Base-by-base conservation (phyloP, 2,329 filamentous ascomycete genomes). In the Alternaria brassicicola region DNA sequence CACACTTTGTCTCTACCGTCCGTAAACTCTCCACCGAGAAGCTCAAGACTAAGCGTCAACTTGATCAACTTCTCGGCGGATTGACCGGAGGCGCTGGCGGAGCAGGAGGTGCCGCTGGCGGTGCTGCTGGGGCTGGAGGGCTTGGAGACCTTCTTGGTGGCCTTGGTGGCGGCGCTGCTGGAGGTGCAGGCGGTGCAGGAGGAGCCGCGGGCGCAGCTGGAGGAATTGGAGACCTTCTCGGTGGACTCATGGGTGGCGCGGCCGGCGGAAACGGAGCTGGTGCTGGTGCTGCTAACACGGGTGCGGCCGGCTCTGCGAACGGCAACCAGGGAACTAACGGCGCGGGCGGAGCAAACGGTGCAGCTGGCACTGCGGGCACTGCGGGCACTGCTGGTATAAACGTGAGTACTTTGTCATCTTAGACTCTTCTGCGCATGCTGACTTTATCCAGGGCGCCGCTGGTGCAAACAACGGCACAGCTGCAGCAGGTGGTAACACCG, bases 21-120 rank as follows among this genome's bases (percentile, higher is more conserved):
- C 67, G 67, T 17, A 53, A 63, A 39, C 61, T 71, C 4, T 62
- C 63, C 3, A 35, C 51, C 39, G 69, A 73, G 55, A 69, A 71
- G 55, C 26, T 63, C 12, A 55, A 51, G 35, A 64, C 30, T 19
- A 47, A 47, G 43, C 43, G 43, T 33, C 43, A 47, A 21, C 43
- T 47, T 33, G 43, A 47, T 15, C 43, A 47, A 33, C 19, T 47
- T 6, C 43, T 47, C 30, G 30, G 28, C 17, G 43, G 43, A 33
- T 25, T 47, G 43, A 47, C 42, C 36, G 56, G 55, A 0, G 51
- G 53, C 17, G 59, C 48, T n/a, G 57, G 38, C 6, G 64, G 57
- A 38, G 56, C 59, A 35, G 51, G 47, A 8, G 57, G 53, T 26
- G 46, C 46, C 3, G 38, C 41, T 52, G 55, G 51, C 31, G 56